These are phyloP conservation scores for Trapa incisa DNA, from an alignment of 345 rosid species.

Conservation along the genomic window DNA sequence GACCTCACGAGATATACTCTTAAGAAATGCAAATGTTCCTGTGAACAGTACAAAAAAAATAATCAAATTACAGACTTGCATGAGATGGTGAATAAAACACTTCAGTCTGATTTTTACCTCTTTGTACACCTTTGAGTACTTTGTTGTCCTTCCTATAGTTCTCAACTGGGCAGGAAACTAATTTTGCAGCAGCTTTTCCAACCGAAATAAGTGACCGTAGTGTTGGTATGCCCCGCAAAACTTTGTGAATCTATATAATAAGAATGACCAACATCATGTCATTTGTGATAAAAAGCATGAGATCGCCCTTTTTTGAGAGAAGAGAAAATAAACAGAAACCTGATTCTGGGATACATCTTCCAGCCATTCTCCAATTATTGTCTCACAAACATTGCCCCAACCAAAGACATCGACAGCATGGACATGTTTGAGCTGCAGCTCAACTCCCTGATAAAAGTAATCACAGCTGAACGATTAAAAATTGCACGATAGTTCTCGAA, in stretches of 20 bases:
- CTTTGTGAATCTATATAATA: conserved; percentile 46
- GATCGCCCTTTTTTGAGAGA: conserved; percentile 7
- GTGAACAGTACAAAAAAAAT: conserved; percentile 10
- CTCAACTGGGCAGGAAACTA: conserved; percentile 77
- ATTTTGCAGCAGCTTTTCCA: conserved; percentile 64
- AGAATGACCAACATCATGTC: background rate
- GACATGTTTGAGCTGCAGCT: conserved; percentile 82
- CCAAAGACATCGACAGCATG: conserved; percentile 81
- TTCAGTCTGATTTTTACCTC: conserved; percentile 39
- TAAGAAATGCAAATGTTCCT: conserved; percentile 86
- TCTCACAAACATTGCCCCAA: conserved; percentile 75
- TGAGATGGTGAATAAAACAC: background rate
- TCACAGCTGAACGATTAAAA: background rate
- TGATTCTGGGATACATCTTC: conserved; percentile 93
- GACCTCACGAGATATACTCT: conserved; percentile 86
- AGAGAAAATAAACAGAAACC: conserved; percentile 23
- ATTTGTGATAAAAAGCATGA: conserved; percentile 1
- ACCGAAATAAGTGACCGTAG: conserved; percentile 69
- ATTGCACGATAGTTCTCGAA: background rate
- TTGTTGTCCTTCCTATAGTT: conserved; percentile 74
- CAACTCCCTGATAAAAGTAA: conserved; percentile 55
- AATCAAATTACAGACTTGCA: background rate
- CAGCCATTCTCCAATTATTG: conserved; percentile 80
- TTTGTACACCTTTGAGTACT: conserved; percentile 81
- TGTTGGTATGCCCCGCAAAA: conserved; percentile 65